Conservation (phyloP, 768 basidiomycete genomes). For the Scleroderma citrinum region DNA sequence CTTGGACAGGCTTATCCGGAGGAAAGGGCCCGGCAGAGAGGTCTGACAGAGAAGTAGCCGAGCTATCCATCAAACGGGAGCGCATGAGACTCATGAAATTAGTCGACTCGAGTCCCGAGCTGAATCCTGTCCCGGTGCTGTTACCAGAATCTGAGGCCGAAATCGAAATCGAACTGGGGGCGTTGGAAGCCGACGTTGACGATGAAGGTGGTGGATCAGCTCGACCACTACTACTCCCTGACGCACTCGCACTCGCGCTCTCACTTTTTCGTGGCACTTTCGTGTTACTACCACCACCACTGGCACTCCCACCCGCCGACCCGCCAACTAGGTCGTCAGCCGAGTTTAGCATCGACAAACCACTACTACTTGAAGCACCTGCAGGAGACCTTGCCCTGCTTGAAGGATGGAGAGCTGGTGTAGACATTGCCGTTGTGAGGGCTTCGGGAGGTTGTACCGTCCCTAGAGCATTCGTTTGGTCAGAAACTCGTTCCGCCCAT, state of each 20-base stretch:
- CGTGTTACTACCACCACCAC: constrained; percentile 7
- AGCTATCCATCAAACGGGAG: constrained; percentile 21
- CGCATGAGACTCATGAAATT: constrained; percentile 13
- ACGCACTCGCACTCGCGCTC: constrained; percentile 11
- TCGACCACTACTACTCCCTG: constrained; percentile 4
- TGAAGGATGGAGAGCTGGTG: constrained; percentile 5
- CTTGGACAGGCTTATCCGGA: constrained; percentile 4
- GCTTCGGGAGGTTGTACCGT: constrained; percentile 3
- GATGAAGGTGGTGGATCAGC: constrained; percentile 6
- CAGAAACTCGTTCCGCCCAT: constrained; percentile 42
- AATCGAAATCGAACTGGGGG: constrained; percentile 17
- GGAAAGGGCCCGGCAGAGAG: constrained; percentile 15
- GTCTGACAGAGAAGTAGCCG: constrained; percentile 25
- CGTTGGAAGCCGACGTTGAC: constrained; percentile 12
- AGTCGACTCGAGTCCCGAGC: constrained; percentile 18
- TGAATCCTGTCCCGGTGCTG: constrained; percentile 15
- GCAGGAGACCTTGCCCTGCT: constrained; percentile 20
- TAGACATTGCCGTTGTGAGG: constrained; percentile 2
- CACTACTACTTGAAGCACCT: constrained; percentile 21
- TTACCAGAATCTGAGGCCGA: constrained; percentile 17
- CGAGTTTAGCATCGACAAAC: constrained; percentile 18
- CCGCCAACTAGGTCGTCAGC: constrained; percentile 16
- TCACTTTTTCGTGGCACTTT: constrained; percentile 4
- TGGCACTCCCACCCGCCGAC: constrained; percentile 5
- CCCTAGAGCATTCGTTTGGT: constrained; percentile 21